Evolutionary conservation across 2,329 filamentous ascomycete species (phyloP), one percentile per base, ranked within the genome.

Genomic region (Setomelanomma holmii): DNA sequence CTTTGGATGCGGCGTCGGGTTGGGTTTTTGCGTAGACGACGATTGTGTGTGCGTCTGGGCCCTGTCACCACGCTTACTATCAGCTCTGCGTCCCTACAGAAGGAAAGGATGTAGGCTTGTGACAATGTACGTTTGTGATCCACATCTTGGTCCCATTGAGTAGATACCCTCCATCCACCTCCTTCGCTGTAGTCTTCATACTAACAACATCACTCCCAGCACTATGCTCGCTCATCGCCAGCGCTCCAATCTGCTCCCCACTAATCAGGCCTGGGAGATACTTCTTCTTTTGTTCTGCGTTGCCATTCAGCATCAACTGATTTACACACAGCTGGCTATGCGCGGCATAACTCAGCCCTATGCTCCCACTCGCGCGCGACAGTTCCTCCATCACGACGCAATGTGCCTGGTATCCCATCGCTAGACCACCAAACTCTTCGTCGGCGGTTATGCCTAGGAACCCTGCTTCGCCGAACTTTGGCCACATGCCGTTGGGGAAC

Each of bases 21-120:
- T 88, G 84, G 1, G 93, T 97, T 81, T 98, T 98, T 47, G 93
- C 93, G 75, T 99, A 99, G n/a, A 99, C 92, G 48, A 99, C 86
- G 49, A 98, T 87, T 36, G 89, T 82, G 74, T 96, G 85, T n/a
- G 95, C 95, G 72, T 98, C 93, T 0, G 93, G 93, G 4, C 93
- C 86, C 71, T 79, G 40, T n/a, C 1, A 6, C 22, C 14, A 45
- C 7, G 20, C 5, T 14, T 10, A 30, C 5, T 21, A 20, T 52
- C 12, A 52, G 43, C 36, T 40, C 4, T 16, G 36, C 35, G 23
- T 14, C 20, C n/a, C n/a, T n/a, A n/a, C n/a, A n/a, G n/a, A n/a
- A n/a, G n/a, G n/a, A n/a, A n/a, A 14, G 27, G 21, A 16, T 23
- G 5, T 12, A 11, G 3, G 23, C 4, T 14, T 17, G n/a, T 8